A percentile compares a stretch with the other conserved stretches of the same genome.
Conservation (phyloP, 1,284 basidiomycete genomes). For the Vanrija sp. region DNA sequence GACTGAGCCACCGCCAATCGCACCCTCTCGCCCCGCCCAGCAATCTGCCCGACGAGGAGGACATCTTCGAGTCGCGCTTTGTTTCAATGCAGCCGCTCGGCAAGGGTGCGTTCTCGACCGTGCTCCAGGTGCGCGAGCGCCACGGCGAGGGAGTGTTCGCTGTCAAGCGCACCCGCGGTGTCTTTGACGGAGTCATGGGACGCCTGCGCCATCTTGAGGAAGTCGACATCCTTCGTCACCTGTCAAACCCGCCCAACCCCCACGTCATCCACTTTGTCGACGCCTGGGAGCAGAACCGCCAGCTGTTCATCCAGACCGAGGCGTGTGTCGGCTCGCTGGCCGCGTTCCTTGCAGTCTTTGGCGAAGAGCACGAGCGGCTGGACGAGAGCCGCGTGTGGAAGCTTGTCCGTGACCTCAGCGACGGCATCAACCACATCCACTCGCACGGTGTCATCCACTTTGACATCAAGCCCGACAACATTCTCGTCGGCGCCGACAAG, state of each 20-base stretch:
- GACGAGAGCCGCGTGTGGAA: conserved; percentile 98
- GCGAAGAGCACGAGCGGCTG: conserved; percentile 72
- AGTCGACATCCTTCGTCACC: conserved; percentile 83
- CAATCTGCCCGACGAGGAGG: conserved; percentile 33
- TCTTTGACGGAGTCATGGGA: conserved; percentile 86
- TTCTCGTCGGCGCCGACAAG: conserved; percentile 84
- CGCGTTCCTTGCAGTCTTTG: conserved; percentile 90
- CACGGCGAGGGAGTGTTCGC: conserved; percentile 64
- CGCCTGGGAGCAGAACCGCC: conserved; percentile 92
- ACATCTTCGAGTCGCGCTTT: conserved; percentile 55
- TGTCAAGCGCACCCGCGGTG: conserved; percentile 85
- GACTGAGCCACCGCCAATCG: conserved; percentile 47
- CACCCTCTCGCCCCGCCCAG: conserved; percentile 30
- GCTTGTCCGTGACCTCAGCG: conserved; percentile 82
- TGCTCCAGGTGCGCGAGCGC: conserved; percentile 80
- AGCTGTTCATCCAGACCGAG: conserved; percentile 90
- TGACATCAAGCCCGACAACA: conserved; percentile 96
- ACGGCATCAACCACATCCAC: conserved; percentile 87
- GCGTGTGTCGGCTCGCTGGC: conserved; percentile 90
- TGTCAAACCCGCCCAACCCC: conserved; percentile 59
- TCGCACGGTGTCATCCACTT: conserved; percentile 85
- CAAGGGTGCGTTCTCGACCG: conserved; percentile 90
- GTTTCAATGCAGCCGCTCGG: conserved; percentile 77
- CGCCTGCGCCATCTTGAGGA: conserved; percentile 88
- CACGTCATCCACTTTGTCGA: conserved; percentile 89